Base-by-base conservation (phyloP, 345 rosid species). In the Psidium friedrichsthalianum region DNA sequence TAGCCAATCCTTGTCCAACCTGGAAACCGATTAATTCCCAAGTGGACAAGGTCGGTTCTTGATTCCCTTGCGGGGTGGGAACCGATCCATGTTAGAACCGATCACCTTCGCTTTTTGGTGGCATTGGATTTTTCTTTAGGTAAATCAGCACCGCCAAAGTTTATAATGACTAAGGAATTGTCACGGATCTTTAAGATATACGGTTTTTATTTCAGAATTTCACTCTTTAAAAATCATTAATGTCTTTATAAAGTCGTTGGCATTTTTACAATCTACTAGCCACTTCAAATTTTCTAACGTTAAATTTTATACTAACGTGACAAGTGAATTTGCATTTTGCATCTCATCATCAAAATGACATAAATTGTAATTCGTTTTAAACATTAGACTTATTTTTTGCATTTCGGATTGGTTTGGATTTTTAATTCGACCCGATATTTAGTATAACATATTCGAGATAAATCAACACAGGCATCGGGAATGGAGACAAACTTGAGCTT, bases 21-120 rank as follows among this genome's bases (percentile, higher is more conserved):
- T 0, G 2, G 14, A 29, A 27, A 58, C 32, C 0, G 12, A 58
- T 8, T 0, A 58, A 14, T 58, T 58, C 36, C n/a, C 0, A 4
- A 58, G 69, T n/a, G 18, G 2, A 57, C 3, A 25, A 1, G 15
- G 1, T 57, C 3, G 0, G 0, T 25, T 58, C 36, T 16, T 0
- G 8, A 0, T n/a, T 58, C 18, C 2, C 27, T 58, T 58, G 1
- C 4, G 12, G 3, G 36, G 14, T 58, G 69, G 18, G 29, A n/a
- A 54, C 8, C 3, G 8, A 53, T 18, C 3, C 61, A 2, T 57
- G 29, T 27, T 24, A 25, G 3, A 25, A 57, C 5, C 0, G 3
- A 57, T 25, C n/a, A 57, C 29, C 64, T 5, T 2, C 27, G 29
- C 64, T 57, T 57, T 27, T n/a, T 58, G 8, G 69, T 58, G 36